Percentiles rank a stretch among this genome's conserved stretches.
Evolutionary conservation across 2,329 filamentous ascomycete species (phyloP).

Genomic region (Aspergillus vadensis): DNA sequence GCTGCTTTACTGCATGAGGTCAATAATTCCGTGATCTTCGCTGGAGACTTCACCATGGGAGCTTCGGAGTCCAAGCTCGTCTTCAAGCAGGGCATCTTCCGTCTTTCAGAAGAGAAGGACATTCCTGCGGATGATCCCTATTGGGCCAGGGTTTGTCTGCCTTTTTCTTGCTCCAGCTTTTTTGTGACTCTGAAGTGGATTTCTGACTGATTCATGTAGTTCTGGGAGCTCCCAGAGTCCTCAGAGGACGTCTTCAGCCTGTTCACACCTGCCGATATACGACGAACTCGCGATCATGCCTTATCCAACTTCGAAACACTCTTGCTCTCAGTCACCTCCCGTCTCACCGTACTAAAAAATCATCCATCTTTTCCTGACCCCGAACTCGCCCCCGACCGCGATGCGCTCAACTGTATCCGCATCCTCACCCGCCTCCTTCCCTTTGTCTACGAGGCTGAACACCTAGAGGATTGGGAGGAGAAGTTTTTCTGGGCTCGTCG

Average conservation of each 20-base stretch:
- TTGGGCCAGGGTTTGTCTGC: constrained; percentile 77
- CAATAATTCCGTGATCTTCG: constrained; percentile 27
- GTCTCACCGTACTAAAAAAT: constrained; percentile 78
- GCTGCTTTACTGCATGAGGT: constrained; percentile 28
- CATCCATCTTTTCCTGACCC: constrained; percentile 88
- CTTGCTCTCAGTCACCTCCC: constrained; percentile 78
- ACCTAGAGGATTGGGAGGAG: constrained; percentile 82
- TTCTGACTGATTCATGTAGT: constrained; percentile 54
- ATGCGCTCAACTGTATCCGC: constrained; percentile 93
- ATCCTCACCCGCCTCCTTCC: constrained; percentile 87
- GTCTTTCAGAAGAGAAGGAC: constrained; percentile 84
- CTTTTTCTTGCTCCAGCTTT: background rate
- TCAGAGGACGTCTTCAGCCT: constrained; percentile 96
- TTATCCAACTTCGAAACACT: constrained; percentile 88
- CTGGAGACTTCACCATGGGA: constrained; percentile 66
- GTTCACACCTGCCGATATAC: constrained; percentile 85
- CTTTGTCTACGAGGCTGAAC: constrained; percentile 87
- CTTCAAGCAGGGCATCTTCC: constrained; percentile 98
- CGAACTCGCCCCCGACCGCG: constrained; percentile 77
- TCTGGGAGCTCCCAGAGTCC: constrained; percentile 96
- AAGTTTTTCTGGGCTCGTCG: constrained; percentile 86
- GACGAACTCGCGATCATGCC: constrained; percentile 80
- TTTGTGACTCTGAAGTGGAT: background rate
- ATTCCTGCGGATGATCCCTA: constrained; percentile 88
- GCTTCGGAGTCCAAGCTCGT: constrained; percentile 98